Percentiles rank a stretch among this genome's conserved stretches.
These are phyloP conservation scores for Centaurea solstitialis DNA, from an alignment of 129 eudicot genomes.

Conservation along the genomic window DNA sequence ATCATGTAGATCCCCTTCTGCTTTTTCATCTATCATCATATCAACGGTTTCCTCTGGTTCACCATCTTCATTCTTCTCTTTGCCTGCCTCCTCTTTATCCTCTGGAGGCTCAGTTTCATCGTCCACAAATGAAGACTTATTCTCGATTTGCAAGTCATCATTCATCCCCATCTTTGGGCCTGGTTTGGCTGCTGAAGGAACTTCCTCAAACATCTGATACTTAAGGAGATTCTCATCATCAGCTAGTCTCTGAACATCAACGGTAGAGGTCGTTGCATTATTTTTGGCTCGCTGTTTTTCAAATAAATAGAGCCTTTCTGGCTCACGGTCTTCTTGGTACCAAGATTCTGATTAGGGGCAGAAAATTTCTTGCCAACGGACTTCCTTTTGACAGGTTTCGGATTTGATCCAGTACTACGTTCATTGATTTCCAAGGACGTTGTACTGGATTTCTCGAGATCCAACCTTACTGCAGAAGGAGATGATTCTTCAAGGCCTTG, in stretches of 20 bases:
- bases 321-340: conserved; percentile 32
- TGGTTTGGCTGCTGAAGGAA: conserved; percentile 23
- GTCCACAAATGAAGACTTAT: conserved; percentile 27
- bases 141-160: conserved; percentile 15
- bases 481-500: conserved; percentile 24
- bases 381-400: conserved; percentile 41
- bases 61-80: conserved; percentile 18
- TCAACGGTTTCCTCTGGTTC: conserved; percentile 17
- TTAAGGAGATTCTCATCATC: conserved; percentile 12
- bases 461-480: conserved; percentile 17
- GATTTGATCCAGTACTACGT: conserved; percentile 12
- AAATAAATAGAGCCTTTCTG: conserved; percentile 51
- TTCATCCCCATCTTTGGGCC: conserved; percentile 12
- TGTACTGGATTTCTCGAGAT: conserved; percentile 30
- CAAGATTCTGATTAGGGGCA: conserved; percentile 46
- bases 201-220: conserved; percentile 20
- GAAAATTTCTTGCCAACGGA: conserved; percentile 44
- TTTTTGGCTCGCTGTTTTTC: conserved; percentile 28
- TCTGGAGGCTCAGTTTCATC: conserved; percentile 78
- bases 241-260: conserved; percentile 21
- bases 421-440: conserved; percentile 13
- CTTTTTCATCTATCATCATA: background rate
- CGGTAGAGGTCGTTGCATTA: conserved; percentile 21
- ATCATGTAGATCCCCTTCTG: background rate
- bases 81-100: conserved; percentile 34